Evolutionary conservation across 768 basidiomycete genomes (phyloP), one percentile per base, ranked within the genome.

Genomic region (Suillus decipiens): DNA sequence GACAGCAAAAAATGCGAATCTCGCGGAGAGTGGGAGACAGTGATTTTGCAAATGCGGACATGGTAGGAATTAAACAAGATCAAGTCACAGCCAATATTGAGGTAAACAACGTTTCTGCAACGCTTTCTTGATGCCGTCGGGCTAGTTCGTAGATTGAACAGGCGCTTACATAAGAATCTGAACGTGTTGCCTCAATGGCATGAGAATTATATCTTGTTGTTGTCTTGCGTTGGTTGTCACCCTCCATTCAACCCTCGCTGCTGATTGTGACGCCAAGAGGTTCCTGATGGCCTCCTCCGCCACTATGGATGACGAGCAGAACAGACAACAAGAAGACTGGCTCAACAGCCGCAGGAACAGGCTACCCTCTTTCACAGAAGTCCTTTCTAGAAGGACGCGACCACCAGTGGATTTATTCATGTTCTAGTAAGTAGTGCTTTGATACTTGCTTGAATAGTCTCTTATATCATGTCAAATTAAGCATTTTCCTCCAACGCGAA

Each of bases 331-430:
- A 67, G 90, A 93, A 76, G 91, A 93, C 69, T 90, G 88, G 89
- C 82, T 84, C 5, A 81, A 76, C 65, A 86, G 80, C 73, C 86
- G 91, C 75, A 83, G 83, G 78, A 86, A 91, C 72, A 85, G 92
- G 70, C 82, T 94, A 15, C 92, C 92, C n/a, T 89, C 92, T 36
- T 93, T 94, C 70, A 86, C 88, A 28, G 95, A 99, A 80, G 95
- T 98, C 55, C 84, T 99, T 34, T 92, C 92, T 22, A 84, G 96
- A 69, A 84, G 90, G 72, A 97, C 96, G 39, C 80, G 92, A 64
- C 94, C 97, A 0, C 97, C 97, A 22, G 94, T 99, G 37, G 97
- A 99, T 80, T 83, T 99, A 60, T 99, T 97, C 82, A 96, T 96
- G 90, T 96, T 97, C 81, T 96, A 96, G 95, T 97, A 72, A 77